A percentile compares a stretch with the other conserved stretches of the same genome.
Conservation (phyloP, 2,329 filamentous ascomycete species). For the Alternaria sp. region DNA sequence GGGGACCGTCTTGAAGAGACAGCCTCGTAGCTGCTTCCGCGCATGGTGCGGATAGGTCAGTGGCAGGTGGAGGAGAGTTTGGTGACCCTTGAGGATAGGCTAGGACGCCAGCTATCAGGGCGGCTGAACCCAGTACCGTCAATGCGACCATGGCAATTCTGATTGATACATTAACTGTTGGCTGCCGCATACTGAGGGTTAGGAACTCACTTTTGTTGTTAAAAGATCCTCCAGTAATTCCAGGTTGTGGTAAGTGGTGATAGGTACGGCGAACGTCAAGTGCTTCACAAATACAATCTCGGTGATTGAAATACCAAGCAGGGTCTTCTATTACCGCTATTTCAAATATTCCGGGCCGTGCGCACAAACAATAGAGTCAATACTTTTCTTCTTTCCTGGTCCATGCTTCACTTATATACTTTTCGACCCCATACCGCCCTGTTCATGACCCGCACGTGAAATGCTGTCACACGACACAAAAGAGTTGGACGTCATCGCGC, state of each 20-base stretch:
- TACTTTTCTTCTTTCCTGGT: background rate
- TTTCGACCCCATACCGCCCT: background rate
- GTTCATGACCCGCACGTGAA: background rate
- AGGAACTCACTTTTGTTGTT: background rate
- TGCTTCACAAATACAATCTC: background rate
- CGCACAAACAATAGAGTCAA: background rate
- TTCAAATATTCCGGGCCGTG: background rate
- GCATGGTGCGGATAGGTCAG: slow-evolving; percentile 8
- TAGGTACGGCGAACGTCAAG: background rate
- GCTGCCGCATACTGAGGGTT: background rate
- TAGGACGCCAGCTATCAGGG: background rate
- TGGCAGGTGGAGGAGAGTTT: background rate
- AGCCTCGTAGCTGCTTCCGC: slow-evolving; percentile 38
- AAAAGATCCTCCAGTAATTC: background rate
- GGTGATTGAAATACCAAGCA: background rate
- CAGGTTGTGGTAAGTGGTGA: background rate
- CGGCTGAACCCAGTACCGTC: background rate
- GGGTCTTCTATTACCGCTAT: background rate
- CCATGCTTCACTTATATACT: background rate
- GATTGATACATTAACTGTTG: background rate
- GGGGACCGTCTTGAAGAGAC: slow-evolving; percentile 65
- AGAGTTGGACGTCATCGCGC: background rate
- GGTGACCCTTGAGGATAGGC: background rate
- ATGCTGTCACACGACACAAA: background rate
- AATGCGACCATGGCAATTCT: background rate